These are phyloP conservation scores for Spirogloea muscicola DNA, from an alignment of 139 green algal genomes.

Conservation along the genomic window DNA sequence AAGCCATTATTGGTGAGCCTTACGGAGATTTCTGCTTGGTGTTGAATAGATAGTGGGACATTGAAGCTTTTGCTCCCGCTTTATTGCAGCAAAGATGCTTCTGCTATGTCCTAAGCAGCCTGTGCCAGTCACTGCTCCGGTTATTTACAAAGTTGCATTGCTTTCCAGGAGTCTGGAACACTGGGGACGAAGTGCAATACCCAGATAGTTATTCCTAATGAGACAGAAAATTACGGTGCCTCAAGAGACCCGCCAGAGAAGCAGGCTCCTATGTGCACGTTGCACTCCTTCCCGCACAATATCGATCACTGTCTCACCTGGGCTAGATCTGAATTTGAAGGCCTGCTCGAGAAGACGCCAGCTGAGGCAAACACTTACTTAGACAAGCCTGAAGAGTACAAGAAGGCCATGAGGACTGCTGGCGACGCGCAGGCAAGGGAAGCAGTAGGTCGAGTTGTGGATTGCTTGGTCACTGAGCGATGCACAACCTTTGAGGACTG, in stretches of 20 bases:
- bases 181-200: constrained; percentile 99
- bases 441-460: constrained; percentile 80
- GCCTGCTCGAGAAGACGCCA: constrained; percentile 83
- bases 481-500: constrained; percentile 78
- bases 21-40: too few species aligned
- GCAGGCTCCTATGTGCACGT: constrained; percentile 97
- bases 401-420: constrained; percentile 23
- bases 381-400: constrained; percentile 73
- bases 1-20: constrained; percentile 95
- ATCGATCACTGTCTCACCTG: constrained; percentile 90
- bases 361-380: constrained; percentile 88
- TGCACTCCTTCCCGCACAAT: constrained; percentile 99
- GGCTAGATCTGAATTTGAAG: constrained; percentile 93
- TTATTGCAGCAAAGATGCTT: too few species aligned
- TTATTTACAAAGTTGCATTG: too few species aligned
- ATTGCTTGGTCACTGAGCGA: constrained; percentile 65
- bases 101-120: too few species aligned
- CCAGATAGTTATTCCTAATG: constrained; percentile 68
- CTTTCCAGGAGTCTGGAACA: constrained; percentile 92
- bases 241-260: constrained; percentile 84
- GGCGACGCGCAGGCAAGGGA: constrained; percentile 59
- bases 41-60: too few species aligned
- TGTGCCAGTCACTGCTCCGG: too few species aligned
- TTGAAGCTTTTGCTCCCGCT: too few species aligned
- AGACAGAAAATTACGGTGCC: constrained; percentile 97